A percentile compares a stretch with the other conserved stretches of the same genome.
Conservation (phyloP, 2,329 filamentous ascomycete genomes). For the Exserohilum turcica region DNA sequence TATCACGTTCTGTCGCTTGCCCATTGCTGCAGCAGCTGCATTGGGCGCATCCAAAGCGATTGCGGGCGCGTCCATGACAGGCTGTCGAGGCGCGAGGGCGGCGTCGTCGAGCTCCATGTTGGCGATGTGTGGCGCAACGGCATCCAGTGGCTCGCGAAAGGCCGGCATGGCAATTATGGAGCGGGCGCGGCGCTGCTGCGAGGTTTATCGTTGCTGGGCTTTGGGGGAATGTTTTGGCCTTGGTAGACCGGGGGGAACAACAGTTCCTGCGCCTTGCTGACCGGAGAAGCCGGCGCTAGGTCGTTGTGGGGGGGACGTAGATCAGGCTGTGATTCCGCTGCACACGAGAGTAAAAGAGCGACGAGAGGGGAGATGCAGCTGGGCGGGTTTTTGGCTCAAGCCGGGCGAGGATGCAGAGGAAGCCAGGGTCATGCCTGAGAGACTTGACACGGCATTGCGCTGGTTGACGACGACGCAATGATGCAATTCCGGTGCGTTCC, state of each 20-base stretch:
- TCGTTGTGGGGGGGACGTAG: slow-evolving; percentile 16
- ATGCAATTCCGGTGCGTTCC: slow-evolving; percentile 32
- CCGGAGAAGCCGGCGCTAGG: slow-evolving; percentile 31
- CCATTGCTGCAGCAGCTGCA: slow-evolving; percentile 11
- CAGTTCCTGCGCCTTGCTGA: slow-evolving; percentile 21
- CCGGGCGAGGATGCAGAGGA: slow-evolving; percentile 7
- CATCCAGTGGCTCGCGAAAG: slow-evolving; percentile 26
- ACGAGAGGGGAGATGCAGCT: slow-evolving; percentile 5
- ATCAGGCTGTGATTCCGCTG: slow-evolving; percentile 13
- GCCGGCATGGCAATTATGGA: slow-evolving; percentile 33
- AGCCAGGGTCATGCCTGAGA: slow-evolving; percentile 18
- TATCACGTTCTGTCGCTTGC: slow-evolving; percentile 27
- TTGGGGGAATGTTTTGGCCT: slow-evolving; percentile 14
- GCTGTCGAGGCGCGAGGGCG: slow-evolving; percentile 25
- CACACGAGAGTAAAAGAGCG: slow-evolving; percentile 10
- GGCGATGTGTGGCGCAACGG: slow-evolving; percentile 27
- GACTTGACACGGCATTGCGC: slow-evolving; percentile 19
- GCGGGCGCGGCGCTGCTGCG: slow-evolving; percentile 17
- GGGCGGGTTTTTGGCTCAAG: slow-evolving; percentile 4
- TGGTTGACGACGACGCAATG: slow-evolving; percentile 29
- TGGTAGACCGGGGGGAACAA: slow-evolving; percentile 25
- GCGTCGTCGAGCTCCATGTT: slow-evolving; percentile 30
- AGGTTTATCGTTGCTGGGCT: slow-evolving; percentile 5
- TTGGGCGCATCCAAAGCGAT: slow-evolving; percentile 21
- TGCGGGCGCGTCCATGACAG: slow-evolving; percentile 20